Evolutionary conservation across 108 stramenopile species (phyloP).

Genomic region (Discostella stelligeroides): DNA sequence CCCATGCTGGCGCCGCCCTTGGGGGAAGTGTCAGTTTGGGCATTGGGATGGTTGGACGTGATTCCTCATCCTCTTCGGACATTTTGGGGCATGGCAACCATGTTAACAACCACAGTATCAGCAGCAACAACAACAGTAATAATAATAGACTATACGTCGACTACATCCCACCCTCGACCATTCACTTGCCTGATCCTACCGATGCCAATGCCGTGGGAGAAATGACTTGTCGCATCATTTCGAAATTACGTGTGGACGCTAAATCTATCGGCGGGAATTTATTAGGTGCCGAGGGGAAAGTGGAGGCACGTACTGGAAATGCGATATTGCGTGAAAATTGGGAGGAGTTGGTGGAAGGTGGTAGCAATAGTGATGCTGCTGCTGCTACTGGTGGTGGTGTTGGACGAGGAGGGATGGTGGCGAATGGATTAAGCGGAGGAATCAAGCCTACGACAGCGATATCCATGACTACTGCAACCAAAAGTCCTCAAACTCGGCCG

Average conservation of each 20-base stretch:
- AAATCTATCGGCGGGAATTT: conserved; percentile 41
- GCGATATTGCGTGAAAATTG: conserved; percentile 32
- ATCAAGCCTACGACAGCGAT: neutral
- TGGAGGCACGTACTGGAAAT: conserved; percentile 44
- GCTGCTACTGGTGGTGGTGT: too few species aligned
- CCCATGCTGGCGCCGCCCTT: too few species aligned
- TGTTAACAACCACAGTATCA: too few species aligned
- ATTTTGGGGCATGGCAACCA: too few species aligned
- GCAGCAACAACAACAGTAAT: too few species aligned
- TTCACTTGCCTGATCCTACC: conserved; percentile 40
- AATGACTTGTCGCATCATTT: conserved; percentile 45
- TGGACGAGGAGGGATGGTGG: neutral
- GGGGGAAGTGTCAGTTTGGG: too few species aligned
- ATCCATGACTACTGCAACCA: neutral
- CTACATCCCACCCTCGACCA: conserved; percentile 41
- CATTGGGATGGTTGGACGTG: too few species aligned
- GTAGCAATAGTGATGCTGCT: conserved; percentile 7
- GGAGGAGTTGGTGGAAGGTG: conserved; percentile 18
- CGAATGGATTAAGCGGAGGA: neutral
- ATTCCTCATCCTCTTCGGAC: too few species aligned
- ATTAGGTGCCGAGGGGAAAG: conserved; percentile 41
- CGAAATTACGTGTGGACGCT: conserved; percentile 35
- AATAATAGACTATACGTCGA: conserved; percentile 5
- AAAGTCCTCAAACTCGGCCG: neutral
- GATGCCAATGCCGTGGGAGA: conserved; percentile 48